Evolutionary conservation across 805 yeast species (phyloP), one percentile per base, ranked within the genome.

Genomic region (Nakazawaea sp.): DNA sequence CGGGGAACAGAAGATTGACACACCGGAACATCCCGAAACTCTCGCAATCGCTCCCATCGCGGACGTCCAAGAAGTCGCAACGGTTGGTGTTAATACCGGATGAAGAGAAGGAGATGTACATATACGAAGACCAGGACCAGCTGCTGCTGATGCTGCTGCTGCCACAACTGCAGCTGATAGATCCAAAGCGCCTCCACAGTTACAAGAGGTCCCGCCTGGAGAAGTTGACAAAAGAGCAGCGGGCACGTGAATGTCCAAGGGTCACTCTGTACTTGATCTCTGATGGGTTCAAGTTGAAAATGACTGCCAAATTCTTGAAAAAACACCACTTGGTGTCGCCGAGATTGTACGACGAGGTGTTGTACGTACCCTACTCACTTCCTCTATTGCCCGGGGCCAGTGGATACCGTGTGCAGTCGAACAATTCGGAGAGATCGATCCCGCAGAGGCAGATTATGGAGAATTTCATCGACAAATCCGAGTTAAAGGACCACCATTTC

Each of bases 241-340:
- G 85, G 31, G 75, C 77, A 6, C 75, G 70, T 20, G 82, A 78
- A 43, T 70, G 81, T 45, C 78, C 94, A 28, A 61, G 98, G 44
- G 88, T 89, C 39, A 89, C 97, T 0, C 97, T 97, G 1, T 90
- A 90, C 58, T 74, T 87, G 46, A 81, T 89, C 4, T 80, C 96
- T 13, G 97, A 87, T 41, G 85, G 82, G 23, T 80, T 87, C 50
- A 70, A 84, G 49, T 58, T 92, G 36, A 66, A 67, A 23, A 62
- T 72, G 5, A 75, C 87, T 2, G 68, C 81, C 1, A 66, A 69
- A 31, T 90, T 86, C 48, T 60, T 92, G 20, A 63, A 70, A 27
- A 63, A 71, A 6, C 67, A 78, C 30, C 98, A 90, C 58, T 80
- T 81, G 48, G 95, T 89, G 1, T 73, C 84, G 5, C 95, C 96